Percentiles rank a stretch among this genome's conserved stretches.
Conservation (phyloP, 2,329 filamentous ascomycete genomes). For the Xylaria sp. region DNA sequence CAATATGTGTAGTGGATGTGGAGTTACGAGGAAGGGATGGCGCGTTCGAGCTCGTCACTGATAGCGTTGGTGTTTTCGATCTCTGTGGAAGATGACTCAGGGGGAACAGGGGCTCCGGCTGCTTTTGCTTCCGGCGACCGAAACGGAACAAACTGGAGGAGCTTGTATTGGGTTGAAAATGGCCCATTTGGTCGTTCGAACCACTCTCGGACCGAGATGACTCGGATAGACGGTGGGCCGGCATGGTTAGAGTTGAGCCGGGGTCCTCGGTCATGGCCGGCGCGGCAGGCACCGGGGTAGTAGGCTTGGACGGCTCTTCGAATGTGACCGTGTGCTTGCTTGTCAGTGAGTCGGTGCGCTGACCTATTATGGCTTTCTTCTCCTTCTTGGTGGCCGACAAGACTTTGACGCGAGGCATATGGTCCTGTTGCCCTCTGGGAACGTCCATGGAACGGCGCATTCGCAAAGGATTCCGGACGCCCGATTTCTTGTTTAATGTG, state of each 20-base stretch:
- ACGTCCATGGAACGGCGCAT: constrained; percentile 64
- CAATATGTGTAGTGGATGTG: constrained; percentile 45
- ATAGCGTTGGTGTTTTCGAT: constrained; percentile 56
- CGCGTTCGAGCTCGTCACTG: constrained; percentile 54
- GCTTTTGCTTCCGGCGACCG: constrained; percentile 78
- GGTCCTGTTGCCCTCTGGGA: constrained; percentile 51
- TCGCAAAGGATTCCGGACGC: constrained; percentile 63
- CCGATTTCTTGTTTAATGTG: constrained; percentile 64
- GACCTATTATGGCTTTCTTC: constrained; percentile 54
- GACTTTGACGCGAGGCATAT: constrained; percentile 35
- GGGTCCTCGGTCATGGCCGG: constrained; percentile 71
- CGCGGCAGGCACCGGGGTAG: constrained; percentile 54
- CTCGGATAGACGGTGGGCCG: constrained; percentile 76
- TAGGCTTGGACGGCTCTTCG: constrained; percentile 62
- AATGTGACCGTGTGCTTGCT: constrained; percentile 63
- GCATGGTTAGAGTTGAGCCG: constrained; percentile 70
- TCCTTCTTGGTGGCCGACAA: constrained; percentile 51
- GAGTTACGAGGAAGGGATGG: constrained; percentile 56
- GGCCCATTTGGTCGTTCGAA: constrained; percentile 70
- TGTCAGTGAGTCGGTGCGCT: constrained; percentile 51
- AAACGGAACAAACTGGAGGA: constrained; percentile 84
- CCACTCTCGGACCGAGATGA: constrained; percentile 91
- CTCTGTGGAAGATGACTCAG: constrained; percentile 85
- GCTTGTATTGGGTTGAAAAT: constrained; percentile 68
- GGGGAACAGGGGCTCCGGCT: constrained; percentile 82